Evolutionary conservation across 495 filamentous ascomycete species (phyloP).

Genomic region (Aspergillus homomorphus): DNA sequence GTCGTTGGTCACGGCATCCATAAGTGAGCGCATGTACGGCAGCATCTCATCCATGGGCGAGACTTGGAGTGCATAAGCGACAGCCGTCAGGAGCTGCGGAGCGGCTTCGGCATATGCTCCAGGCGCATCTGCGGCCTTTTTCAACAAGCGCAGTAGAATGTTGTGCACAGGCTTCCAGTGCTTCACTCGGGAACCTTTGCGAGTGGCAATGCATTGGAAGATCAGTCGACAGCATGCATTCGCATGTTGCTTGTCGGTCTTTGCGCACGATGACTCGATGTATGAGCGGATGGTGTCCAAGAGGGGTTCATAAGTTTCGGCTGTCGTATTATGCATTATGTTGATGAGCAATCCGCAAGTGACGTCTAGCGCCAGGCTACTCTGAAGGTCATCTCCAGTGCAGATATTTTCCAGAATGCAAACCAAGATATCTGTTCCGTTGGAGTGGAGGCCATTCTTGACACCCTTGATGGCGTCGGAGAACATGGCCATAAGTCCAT

Average conservation of each 20-base stretch:
- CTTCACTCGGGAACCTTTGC: slow-evolving; percentile 70
- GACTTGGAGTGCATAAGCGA: slow-evolving; percentile 66
- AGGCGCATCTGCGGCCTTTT: slow-evolving; percentile 36
- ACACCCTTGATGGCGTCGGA: slow-evolving; percentile 83
- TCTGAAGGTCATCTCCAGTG: slow-evolving; percentile 46
- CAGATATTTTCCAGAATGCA: slow-evolving; percentile 55
- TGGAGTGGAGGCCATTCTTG: slow-evolving; percentile 76
- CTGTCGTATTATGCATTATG: slow-evolving; percentile 74
- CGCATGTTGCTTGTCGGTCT: slow-evolving; percentile 38
- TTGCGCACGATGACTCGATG: slow-evolving; percentile 34
- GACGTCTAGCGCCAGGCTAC: slow-evolving; percentile 55
- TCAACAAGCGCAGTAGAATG: slow-evolving; percentile 53
- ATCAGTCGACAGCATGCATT: slow-evolving; percentile 59
- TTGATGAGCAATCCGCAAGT: slow-evolving; percentile 71
- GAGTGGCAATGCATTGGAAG: slow-evolving; percentile 65
- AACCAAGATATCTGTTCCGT: slow-evolving; percentile 64
- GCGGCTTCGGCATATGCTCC: slow-evolving; percentile 42
- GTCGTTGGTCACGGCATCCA: slow-evolving; percentile 60
- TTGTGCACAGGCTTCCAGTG: slow-evolving; percentile 68
- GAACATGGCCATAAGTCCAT: slow-evolving; percentile 88
- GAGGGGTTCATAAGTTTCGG: slow-evolving; percentile 60
- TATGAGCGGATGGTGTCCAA: slow-evolving; percentile 56
- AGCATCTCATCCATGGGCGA: slow-evolving; percentile 81
- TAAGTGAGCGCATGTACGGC: slow-evolving; percentile 59
- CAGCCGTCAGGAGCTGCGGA: slow-evolving; percentile 57